These are phyloP conservation scores for Exserohilum turcica DNA, from an alignment of 2,329 filamentous ascomycete species.

Conservation along the genomic window DNA sequence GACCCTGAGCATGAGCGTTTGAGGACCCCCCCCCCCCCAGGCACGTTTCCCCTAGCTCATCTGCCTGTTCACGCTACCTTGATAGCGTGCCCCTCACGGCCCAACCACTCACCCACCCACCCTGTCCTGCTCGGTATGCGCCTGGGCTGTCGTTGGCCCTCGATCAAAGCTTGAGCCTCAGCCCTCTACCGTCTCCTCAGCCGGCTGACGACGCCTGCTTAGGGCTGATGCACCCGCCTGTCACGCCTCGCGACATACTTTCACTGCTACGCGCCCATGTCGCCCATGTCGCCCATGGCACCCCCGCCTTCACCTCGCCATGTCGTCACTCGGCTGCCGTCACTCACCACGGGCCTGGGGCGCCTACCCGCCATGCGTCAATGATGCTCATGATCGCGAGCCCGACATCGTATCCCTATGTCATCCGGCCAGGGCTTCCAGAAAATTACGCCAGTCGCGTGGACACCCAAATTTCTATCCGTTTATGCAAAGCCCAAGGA, in stretches of 20 bases:
- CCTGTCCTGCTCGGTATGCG: not conserved
- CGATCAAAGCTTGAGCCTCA: not conserved
- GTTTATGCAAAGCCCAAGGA: slow-evolving; percentile 7
- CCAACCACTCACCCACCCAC: slow-evolving; percentile 5
- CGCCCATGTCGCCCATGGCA: not conserved
- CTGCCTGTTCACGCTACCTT: slow-evolving; percentile 4
- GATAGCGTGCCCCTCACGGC: not conserved
- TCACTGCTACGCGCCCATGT: not conserved
- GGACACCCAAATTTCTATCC: slow-evolving; percentile 5
- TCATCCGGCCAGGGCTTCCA: not conserved
- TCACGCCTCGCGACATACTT: not conserved
- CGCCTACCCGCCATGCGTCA: not conserved
- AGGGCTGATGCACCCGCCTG: not conserved
- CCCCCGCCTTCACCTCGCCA: not conserved
- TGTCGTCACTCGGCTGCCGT: not conserved
- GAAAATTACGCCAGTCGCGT: slow-evolving; percentile 2
- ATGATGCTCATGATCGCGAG: slow-evolving; percentile 3
- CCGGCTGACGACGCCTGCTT: not conserved
- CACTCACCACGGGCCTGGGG: not conserved
- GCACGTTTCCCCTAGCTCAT: slow-evolving; percentile 7
- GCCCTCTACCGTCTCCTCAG: not conserved
- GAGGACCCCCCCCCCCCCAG: slow-evolving; percentile 1
- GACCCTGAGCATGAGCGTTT: slow-evolving; percentile 11
- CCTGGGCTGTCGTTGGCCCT: not conserved
- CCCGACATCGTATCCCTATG: not conserved